Evolutionary conservation across 371 early-diverging fungal genomes (phyloP).

Genomic region (Mortierella sp.): DNA sequence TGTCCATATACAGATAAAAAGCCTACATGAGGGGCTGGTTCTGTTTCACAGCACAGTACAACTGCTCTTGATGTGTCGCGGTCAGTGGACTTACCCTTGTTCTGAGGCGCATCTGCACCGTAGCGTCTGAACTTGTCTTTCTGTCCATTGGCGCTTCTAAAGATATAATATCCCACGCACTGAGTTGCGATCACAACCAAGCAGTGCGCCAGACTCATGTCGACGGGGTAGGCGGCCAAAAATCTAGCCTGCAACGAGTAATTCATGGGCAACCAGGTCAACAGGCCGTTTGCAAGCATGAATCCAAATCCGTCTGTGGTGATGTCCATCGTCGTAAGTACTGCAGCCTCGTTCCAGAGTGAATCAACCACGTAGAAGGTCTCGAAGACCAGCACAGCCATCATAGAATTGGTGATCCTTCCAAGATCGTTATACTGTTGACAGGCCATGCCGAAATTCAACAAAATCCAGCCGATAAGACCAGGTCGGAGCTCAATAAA

Average conservation of each 20-base stretch:
- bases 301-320: constrained; percentile 95
- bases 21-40: too few relatives aligned
- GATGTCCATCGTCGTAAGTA: constrained; percentile 96
- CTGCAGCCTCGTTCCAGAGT: constrained; percentile 78
- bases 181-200: constrained; percentile 66
- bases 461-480: constrained; percentile 82
- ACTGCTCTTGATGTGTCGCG: too few relatives aligned
- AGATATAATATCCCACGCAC: constrained; percentile 81
- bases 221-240: constrained; percentile 74
- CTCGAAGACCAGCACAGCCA: constrained; percentile 80
- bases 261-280: constrained; percentile 91
- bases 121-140: constrained; percentile 87
- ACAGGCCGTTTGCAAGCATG: constrained; percentile 91
- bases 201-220: constrained; percentile 53
- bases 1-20: background rate
- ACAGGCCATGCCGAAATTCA: constrained; percentile 81
- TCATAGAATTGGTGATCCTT: constrained; percentile 82
- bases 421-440: constrained; percentile 77
- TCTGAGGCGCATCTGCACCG: constrained; percentile 72
- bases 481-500: constrained; percentile 93
- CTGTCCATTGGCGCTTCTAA: constrained; percentile 88
- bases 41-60: background rate
- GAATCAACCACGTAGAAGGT: constrained; percentile 89
- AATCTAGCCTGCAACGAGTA: constrained; percentile 92
- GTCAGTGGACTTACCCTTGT: constrained; percentile 64